Percentiles rank a stretch among this genome's conserved stretches.
Conservation (phyloP, 371 early-diverging fungal species). For the Lichtheimia hyalospora region DNA sequence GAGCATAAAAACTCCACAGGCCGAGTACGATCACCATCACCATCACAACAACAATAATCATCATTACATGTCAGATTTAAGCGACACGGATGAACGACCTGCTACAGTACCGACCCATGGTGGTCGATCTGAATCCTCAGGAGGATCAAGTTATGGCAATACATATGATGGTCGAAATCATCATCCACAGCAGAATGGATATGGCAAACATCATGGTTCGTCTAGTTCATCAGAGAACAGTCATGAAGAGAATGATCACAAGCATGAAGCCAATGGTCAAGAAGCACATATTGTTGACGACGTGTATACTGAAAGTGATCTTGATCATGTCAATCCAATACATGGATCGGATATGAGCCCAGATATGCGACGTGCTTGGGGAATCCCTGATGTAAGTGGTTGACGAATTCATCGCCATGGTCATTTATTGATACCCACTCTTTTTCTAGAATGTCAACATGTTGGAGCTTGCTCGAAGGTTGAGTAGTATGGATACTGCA, state of each 20-base stretch:
- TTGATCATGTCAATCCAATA: slow-evolving; percentile 30
- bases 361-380: slow-evolving; percentile 34
- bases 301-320: slow-evolving; percentile 36
- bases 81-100: slow-evolving; percentile 9
- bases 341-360: slow-evolving; percentile 29
- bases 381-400: slow-evolving; percentile 37
- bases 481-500: slow-evolving; percentile 23
- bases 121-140: not conserved
- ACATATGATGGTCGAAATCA: not conserved
- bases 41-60: not conserved
- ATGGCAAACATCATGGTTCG: not conserved
- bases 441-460: slow-evolving; percentile 34
- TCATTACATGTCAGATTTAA: slow-evolving; percentile 15
- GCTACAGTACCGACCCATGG: not conserved
- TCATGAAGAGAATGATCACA: not conserved
- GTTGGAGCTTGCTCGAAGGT: slow-evolving; percentile 34
- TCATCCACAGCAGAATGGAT: slow-evolving; percentile 3
- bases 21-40: not conserved
- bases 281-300: slow-evolving; percentile 12
- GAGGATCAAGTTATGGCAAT: not conserved
- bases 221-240: slow-evolving; percentile 1
- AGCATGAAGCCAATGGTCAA: not conserved
- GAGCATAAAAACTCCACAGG: slow-evolving; percentile 16
- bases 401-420: not conserved
- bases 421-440: not conserved